These are phyloP conservation scores for Heterobasidion occidentale DNA, from an alignment of 1,284 basidiomycete genomes.

Conservation along the genomic window DNA sequence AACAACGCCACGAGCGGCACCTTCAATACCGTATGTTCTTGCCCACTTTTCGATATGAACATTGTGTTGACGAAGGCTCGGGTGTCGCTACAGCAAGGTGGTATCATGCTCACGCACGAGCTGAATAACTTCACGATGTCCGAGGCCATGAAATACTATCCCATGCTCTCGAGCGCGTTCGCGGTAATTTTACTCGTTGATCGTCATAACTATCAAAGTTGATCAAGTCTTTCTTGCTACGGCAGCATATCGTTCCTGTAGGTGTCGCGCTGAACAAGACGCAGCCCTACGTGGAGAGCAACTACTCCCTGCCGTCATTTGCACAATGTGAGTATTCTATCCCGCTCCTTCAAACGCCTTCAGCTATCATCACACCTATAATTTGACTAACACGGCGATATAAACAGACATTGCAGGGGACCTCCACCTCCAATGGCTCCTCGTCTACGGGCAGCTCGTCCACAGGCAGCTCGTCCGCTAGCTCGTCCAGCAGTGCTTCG, in stretches of 20 bases:
- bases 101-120: constrained; percentile 43
- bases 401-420: constrained; percentile 5
- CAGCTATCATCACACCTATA: neutral
- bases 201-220: neutral
- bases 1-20: constrained; percentile 27
- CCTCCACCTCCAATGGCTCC: neutral
- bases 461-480: neutral
- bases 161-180: constrained; percentile 33
- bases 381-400: neutral
- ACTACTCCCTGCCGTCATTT: constrained; percentile 32
- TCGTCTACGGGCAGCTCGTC: neutral
- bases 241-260: constrained; percentile 38
- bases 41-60: neutral
- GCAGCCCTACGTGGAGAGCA: constrained; percentile 38
- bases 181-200: constrained; percentile 16
- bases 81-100: constrained; percentile 25
- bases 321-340: constrained; percentile 29
- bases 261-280: constrained; percentile 37
- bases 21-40: constrained; percentile 24
- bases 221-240: neutral
- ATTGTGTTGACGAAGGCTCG: neutral
- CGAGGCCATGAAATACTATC: constrained; percentile 34
- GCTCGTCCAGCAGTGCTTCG: neutral
- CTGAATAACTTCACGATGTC: constrained; percentile 43
- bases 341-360: neutral